A percentile compares a stretch with the other conserved stretches of the same genome.
Conservation (phyloP, 192 early-diverging fungal genomes). For the Coemansia sp. region DNA sequence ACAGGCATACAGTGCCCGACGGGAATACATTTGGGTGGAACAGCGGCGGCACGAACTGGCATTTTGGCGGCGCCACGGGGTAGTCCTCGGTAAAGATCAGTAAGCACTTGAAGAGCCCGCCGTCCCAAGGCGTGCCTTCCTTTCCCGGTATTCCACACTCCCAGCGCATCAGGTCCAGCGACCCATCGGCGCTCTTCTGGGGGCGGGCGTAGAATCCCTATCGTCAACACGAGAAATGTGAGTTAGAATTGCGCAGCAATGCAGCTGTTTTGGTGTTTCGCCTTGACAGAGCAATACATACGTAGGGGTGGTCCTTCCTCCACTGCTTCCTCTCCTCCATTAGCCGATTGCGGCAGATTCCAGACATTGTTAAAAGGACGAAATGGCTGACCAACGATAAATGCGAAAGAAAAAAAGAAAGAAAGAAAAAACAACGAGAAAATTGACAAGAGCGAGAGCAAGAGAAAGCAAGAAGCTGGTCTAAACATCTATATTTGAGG, state of each 20-base stretch:
- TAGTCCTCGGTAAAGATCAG: conserved; percentile 90
- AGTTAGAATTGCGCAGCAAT: conserved; percentile 4
- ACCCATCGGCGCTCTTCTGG: conserved; percentile 77
- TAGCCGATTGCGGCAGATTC: conserved; percentile 80
- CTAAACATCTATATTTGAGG: background rate
- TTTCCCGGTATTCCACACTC: conserved; percentile 76
- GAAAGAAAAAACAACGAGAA: background rate
- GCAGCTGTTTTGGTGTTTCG: background rate
- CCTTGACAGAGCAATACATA: conserved; percentile 10
- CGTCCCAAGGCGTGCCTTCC: conserved; percentile 80
- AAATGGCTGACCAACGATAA: background rate
- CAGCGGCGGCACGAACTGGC: conserved; percentile 78
- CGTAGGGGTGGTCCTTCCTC: conserved; percentile 90
- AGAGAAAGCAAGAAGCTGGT: too few species aligned
- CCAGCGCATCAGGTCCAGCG: conserved; percentile 88
- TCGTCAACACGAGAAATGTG: conserved; percentile 4
- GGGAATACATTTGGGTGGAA: conserved; percentile 98
- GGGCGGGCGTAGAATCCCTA: conserved; percentile 93
- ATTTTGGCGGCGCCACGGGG: conserved; percentile 87
- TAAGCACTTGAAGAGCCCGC: conserved; percentile 82
- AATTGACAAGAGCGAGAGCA: background rate
- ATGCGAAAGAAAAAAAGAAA: background rate
- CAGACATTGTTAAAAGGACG: conserved; percentile 47
- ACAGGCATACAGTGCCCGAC: conserved; percentile 96
- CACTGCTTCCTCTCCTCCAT: conserved; percentile 97